Evolutionary conservation across 2,329 filamentous ascomycete genomes (phyloP).

Genomic region (Sporothrix schenckii): DNA sequence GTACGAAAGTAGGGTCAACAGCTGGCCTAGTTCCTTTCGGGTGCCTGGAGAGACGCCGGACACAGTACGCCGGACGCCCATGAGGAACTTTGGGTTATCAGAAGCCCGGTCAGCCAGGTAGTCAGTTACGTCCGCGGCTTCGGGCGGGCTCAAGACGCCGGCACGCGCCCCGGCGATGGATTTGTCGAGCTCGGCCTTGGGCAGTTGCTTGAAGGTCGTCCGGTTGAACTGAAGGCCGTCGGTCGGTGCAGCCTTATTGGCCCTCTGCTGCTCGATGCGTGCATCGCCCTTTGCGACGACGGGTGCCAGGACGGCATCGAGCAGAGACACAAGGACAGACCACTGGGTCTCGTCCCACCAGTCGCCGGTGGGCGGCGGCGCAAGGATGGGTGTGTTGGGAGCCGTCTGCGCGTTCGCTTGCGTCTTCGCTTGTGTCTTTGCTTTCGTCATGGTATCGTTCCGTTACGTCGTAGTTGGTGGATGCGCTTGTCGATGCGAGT

Average conservation of each 20-base stretch:
- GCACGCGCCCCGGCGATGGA: conserved; percentile 47
- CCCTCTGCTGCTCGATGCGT: not conserved
- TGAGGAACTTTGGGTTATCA: conserved; percentile 56
- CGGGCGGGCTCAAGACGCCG: conserved; percentile 45
- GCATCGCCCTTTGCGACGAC: conserved; percentile 50
- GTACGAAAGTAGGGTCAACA: conserved; percentile 50
- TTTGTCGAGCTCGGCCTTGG: conserved; percentile 54
- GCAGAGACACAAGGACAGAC: conserved; percentile 56
- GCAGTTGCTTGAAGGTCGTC: conserved; percentile 50
- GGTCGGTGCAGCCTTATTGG: not conserved
- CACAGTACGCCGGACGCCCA: conserved; percentile 52
- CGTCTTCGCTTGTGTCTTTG: conserved; percentile 13
- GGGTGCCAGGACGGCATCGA: conserved; percentile 64
- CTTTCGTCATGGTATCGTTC: not conserved
- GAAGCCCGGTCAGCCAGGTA: conserved; percentile 59
- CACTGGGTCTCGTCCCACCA: conserved; percentile 57
- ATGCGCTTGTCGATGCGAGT: not conserved
- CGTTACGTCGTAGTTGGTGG: not conserved
- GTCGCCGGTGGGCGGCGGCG: conserved; percentile 35
- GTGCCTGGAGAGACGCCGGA: conserved; percentile 42
- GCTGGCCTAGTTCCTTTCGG: conserved; percentile 46
- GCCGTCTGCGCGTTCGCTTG: not conserved
- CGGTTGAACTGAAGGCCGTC: conserved; percentile 41
- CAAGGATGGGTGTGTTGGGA: conserved; percentile 16
- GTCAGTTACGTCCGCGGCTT: conserved; percentile 50